phyloP scores from a whole-genome alignment of 2,329 filamentous ascomycete genomes.

The Chaetothyriales sp. region DNA sequence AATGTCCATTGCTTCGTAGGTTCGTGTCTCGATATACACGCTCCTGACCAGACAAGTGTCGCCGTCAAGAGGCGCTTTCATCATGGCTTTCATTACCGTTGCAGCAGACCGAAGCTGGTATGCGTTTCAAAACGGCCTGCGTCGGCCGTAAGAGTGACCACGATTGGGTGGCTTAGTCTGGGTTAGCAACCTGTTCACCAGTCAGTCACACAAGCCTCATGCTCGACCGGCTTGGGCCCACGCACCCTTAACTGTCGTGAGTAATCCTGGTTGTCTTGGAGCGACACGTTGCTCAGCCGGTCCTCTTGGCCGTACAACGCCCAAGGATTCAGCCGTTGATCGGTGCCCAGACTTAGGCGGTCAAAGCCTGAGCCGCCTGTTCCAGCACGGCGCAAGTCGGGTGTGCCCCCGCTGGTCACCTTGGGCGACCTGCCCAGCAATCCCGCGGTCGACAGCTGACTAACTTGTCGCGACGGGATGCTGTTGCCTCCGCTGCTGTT shows the following conservation, averaged over 20 bases:
- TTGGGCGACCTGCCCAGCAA: constrained; percentile 13
- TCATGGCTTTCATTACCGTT: background rate
- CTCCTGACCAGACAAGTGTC: background rate
- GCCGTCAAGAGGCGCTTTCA: background rate
- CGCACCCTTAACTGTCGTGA: constrained; percentile 23
- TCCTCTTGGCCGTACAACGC: constrained; percentile 25
- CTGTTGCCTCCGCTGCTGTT: constrained; percentile 9
- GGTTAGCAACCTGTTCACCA: constrained; percentile 13
- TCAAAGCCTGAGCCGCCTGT: constrained; percentile 7
- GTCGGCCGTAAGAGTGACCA: background rate
- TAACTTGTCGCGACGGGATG: constrained; percentile 17
- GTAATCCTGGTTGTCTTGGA: constrained; percentile 35
- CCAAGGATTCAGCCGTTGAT: constrained; percentile 31
- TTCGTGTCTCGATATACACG: constrained; percentile 2
- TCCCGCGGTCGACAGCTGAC: constrained; percentile 17
- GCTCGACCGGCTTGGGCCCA: background rate
- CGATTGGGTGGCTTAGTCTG: constrained; percentile 10
- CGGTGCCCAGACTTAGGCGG: constrained; percentile 21
- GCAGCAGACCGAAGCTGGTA: background rate
- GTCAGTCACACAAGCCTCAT: constrained; percentile 4
- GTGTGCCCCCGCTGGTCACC: constrained; percentile 10
- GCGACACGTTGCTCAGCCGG: constrained; percentile 30
- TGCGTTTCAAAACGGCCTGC: background rate
- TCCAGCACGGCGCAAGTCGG: constrained; percentile 9
- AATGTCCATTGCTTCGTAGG: constrained; percentile 5